Evolutionary conservation across 257 asterid species (phyloP), one percentile per base, ranked within the genome.

Genomic region (Vinca minor): DNA sequence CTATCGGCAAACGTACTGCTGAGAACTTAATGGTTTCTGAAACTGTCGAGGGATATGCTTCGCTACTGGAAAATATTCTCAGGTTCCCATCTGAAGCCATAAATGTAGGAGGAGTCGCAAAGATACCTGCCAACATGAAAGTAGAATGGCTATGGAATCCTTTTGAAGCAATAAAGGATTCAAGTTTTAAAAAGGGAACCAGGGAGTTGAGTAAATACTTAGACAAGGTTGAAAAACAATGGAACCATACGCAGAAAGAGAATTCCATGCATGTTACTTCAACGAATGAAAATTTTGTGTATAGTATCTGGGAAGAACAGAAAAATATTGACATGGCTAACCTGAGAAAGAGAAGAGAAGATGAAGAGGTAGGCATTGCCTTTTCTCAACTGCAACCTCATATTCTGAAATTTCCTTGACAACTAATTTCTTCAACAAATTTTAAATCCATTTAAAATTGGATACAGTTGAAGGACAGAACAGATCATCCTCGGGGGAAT

Each of bases 401-500:
- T 25, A 3, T 28, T n/a, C 32, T 28, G 49, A 44, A 49, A 48
- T 48, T 35, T 45, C 20, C 38, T 26, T 63, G 68, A 60, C 68
- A 28, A 11, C 45, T 66, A 39, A 31, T 32, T 62, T 67, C 71
- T 44, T 11, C 35, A 48, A 56, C 25, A 53, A 44, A 42, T 28
- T 32, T 57, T 6, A 45, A 31, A 42, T 17, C 59, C 39, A 25
- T 36, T 66, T 64, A 44, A n/a, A n/a, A 73, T 56, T 56, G 64
- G 67, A 76, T 77, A 78, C 84, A 93, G 99, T 73, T 90, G 82
- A 93, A 85, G 95, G 99, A 83, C 64, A 83, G 99, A 82, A 89
- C 94, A 3, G 92, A 83, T 69, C 95, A 76, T 67, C 81, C 89
- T 52, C 85, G 92, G 62, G 95, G 96, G 72, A 78, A 87, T 29